A percentile compares a stretch with the other conserved stretches of the same genome.
Conservation (phyloP, 1,284 basidiomycete species). For the Kalmanozyma brasiliensis region DNA sequence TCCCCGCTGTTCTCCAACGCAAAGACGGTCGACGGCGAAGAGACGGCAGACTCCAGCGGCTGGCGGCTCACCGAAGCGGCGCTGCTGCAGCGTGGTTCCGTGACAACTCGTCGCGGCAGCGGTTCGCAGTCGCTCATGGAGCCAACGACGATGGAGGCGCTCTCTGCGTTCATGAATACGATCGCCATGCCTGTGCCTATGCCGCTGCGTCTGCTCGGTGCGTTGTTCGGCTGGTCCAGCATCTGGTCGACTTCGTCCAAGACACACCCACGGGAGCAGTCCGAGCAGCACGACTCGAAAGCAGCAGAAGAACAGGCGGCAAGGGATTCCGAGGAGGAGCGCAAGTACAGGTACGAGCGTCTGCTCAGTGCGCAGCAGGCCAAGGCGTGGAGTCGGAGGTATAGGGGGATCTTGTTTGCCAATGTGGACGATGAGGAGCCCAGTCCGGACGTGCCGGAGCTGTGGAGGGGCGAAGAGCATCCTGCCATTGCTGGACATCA, state of each 20-base stretch:
- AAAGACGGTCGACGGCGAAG: conserved; percentile 29
- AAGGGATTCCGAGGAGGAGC: conserved; percentile 27
- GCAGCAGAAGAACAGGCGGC: conserved; percentile 8
- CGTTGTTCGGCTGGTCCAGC: conserved; percentile 38
- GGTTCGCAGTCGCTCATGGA: conserved; percentile 26
- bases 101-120: conserved; percentile 13
- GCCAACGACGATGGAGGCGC: conserved; percentile 46
- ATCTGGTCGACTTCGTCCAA: conserved; percentile 21
- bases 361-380: conserved; percentile 49
- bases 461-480: conserved; percentile 50
- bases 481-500: conserved; percentile 35
- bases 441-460: conserved; percentile 38
- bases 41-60: conserved; percentile 3
- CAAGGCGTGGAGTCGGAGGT: conserved; percentile 47
- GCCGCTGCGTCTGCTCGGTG: conserved; percentile 40
- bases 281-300: neutral
- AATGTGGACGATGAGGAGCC: conserved; percentile 47
- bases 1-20: conserved; percentile 41
- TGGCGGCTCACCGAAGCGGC: conserved; percentile 41
- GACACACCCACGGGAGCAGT: no score
- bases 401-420: conserved; percentile 43
- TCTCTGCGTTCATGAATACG: conserved; percentile 46
- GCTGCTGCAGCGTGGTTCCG: conserved; percentile 24
- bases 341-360: conserved; percentile 40
- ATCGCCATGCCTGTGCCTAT: conserved; percentile 53